Conservation (phyloP, 2,329 filamentous ascomycete genomes). For the Aspergillus fructus region DNA sequence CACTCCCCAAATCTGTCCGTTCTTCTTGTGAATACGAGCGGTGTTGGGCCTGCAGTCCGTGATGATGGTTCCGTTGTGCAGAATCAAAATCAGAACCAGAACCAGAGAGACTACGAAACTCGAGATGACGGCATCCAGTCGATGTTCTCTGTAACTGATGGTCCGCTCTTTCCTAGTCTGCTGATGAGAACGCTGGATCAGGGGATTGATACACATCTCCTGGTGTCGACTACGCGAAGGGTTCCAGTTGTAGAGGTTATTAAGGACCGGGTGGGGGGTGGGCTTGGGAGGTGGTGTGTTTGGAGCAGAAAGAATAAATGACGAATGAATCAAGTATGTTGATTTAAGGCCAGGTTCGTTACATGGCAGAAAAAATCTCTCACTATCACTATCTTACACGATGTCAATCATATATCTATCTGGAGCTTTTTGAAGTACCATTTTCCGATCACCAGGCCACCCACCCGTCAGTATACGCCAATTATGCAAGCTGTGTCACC, state of each 20-base stretch:
- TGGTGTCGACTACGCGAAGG: constrained; percentile 30
- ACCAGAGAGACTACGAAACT: not conserved
- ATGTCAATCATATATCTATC: not conserved
- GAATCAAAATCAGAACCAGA: not conserved
- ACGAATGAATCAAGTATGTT: not conserved
- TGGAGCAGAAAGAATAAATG: constrained; percentile 19
- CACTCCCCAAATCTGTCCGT: constrained; percentile 30
- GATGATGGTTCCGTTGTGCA: not conserved
- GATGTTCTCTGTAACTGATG: constrained; percentile 22
- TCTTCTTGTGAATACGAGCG: constrained; percentile 38
- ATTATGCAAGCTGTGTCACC: constrained; percentile 10
- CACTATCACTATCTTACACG: constrained; percentile 9
- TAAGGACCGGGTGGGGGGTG: constrained; percentile 38
- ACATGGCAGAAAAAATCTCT: not conserved
- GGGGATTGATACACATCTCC: constrained; percentile 40
- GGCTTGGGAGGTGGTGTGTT: constrained; percentile 38
- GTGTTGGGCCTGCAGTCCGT: constrained; percentile 22
- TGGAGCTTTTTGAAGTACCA: not conserved
- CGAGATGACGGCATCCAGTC: constrained; percentile 21
- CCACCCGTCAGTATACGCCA: constrained; percentile 20
- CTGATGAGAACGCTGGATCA: constrained; percentile 39
- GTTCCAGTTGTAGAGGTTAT: constrained; percentile 36
- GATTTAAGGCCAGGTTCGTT: not conserved
- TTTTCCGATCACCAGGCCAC: not conserved
- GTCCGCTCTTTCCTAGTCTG: constrained; percentile 28